Base-by-base conservation (phyloP, 495 filamentous ascomycete species). In the Aspergillus leporis region DNA sequence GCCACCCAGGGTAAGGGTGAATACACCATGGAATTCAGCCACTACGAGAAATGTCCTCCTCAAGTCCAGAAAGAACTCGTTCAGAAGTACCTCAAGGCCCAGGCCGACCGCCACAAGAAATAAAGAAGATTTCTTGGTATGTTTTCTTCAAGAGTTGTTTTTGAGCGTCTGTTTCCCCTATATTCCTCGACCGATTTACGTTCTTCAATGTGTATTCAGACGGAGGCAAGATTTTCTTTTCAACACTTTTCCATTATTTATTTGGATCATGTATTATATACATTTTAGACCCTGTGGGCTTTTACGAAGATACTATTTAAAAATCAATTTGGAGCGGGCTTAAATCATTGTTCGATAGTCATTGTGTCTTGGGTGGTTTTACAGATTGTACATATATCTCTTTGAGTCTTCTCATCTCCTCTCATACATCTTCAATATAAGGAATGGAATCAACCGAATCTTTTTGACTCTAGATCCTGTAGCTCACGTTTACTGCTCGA, bases 1-100 rank as follows among this genome's bases (percentile, higher is more conserved):
- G 89, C 92, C 22, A 97, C 93, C 10, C 95, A 99, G 79, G 95
- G 94, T 53, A 99, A 99, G 83, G 95, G 95, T 63, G 95, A 99
- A 80, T 99, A 97, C 67, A 88, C 82, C 61, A 99, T 99, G 95
- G 95, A 99, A 80, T 99, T 98, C 74, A 91, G 88, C 70, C 93
- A 98, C 77, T 98, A 99, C 70, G 85, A 87, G 56, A 81, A 90
- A 54, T 90, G 93, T 62, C 90, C 92, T 51, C 85, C 86, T 59
- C 93, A 97, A 66, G 69, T 97, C 72, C 95, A 99, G 77, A 97
- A 90, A 75, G 95, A 98, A 73, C 80, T 99, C 51, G 78, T 98
- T 34, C 85, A 86, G 56, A 92, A 93, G 78, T 84, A 96, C 77
- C 76, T 93, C 72, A 96, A 96, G 83, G 88, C 88, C 69, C 83